A percentile compares a stretch with the other conserved stretches of the same genome.
Conservation (phyloP, 1,284 basidiomycete genomes). For the Ustilago tritici region DNA sequence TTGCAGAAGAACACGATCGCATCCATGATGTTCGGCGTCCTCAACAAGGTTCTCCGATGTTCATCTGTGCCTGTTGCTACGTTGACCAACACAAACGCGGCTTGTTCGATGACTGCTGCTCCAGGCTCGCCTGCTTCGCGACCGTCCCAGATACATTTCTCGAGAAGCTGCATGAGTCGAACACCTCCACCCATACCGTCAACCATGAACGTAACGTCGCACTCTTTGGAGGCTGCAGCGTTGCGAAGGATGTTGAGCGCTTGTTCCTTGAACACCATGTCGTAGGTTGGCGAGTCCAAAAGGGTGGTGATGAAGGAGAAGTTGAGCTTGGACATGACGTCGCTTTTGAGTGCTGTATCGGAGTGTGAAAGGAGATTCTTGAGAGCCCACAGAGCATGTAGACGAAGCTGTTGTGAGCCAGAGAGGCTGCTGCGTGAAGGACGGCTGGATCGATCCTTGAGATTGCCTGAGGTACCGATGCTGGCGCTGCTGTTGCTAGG, state of each 20-base stretch:
- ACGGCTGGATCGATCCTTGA: background rate
- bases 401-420: constrained; percentile 42
- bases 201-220: constrained; percentile 56
- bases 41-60: constrained; percentile 43
- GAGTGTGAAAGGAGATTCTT: constrained; percentile 63
- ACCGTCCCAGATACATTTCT: constrained; percentile 54
- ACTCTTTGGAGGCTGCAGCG: constrained; percentile 42
- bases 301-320: constrained; percentile 36
- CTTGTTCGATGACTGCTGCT: constrained; percentile 57
- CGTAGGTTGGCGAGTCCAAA: constrained; percentile 18
- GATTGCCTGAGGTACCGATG: background rate
- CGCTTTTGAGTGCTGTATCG: constrained; percentile 42
- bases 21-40: constrained; percentile 59
- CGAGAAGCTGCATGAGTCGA: constrained; percentile 50
- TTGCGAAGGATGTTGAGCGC: constrained; percentile 66
- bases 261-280: constrained; percentile 56
- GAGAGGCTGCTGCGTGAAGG: constrained; percentile 6
- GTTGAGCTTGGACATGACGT: constrained; percentile 46
- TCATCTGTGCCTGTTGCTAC: constrained; percentile 58
- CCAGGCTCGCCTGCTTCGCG: constrained; percentile 37
- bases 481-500: background rate
- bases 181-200: constrained; percentile 49
- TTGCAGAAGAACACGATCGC: constrained; percentile 56
- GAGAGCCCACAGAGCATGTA: constrained; percentile 65
- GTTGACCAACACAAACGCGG: constrained; percentile 61